phyloP scores from a whole-genome alignment of 176 grass and related monocot species.

The Bolboschoenus planiculmis region DNA sequence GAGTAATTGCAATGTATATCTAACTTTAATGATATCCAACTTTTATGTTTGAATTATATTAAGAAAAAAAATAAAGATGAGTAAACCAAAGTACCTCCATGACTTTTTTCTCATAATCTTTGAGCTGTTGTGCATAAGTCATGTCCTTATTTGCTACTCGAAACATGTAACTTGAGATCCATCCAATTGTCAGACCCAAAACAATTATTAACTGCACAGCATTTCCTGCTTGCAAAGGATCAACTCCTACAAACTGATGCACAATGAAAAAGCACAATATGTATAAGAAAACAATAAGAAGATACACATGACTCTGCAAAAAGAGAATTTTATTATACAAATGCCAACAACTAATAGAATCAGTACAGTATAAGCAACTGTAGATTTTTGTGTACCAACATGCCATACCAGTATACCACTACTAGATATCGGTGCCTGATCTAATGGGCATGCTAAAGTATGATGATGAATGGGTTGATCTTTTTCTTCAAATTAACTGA shows the following conservation, averaged over 20 bases:
- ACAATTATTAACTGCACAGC: slow-evolving; percentile 88
- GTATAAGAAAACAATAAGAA: background rate
- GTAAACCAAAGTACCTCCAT: slow-evolving; percentile 46
- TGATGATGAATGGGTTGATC: background rate
- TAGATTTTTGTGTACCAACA: background rate
- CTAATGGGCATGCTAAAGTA: background rate
- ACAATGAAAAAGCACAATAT: background rate
- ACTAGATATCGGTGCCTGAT: background rate
- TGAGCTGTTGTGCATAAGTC: slow-evolving; percentile 96
- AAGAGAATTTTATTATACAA: background rate
- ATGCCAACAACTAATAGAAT: background rate
- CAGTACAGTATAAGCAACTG: background rate
- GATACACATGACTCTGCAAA: background rate
- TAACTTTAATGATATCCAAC: no score
- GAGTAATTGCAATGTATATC: no score
- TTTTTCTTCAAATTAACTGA: background rate
- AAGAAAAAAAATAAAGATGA: background rate
- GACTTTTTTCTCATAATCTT: slow-evolving; percentile 92
- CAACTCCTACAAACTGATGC: slow-evolving; percentile 58
- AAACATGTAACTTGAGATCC: slow-evolving; percentile 96
- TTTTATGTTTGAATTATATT: no score
- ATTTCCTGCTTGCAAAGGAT: slow-evolving; percentile 91
- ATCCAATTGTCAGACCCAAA: slow-evolving; percentile 79
- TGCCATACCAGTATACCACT: background rate
- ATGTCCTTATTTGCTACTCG: slow-evolving; percentile 96